phyloP scores from a whole-genome alignment of 2,329 filamentous ascomycete species.

The Lecanosticta acicola region DNA sequence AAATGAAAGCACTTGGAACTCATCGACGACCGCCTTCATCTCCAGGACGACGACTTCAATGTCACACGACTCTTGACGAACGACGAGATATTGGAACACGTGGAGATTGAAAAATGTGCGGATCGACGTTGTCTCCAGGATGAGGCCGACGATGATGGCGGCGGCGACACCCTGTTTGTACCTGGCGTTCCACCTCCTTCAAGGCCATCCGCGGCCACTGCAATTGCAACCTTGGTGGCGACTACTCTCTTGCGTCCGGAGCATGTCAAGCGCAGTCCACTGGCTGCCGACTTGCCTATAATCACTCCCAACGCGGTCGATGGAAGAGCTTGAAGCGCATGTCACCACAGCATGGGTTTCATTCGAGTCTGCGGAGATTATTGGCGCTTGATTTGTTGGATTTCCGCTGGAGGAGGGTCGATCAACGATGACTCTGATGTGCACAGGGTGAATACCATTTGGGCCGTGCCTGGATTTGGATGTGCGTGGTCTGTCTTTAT shows the following conservation, averaged over 20 bases:
- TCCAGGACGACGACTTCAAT: constrained; percentile 4
- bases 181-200: constrained; percentile 1
- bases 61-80: constrained; percentile 2
- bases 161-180: neutral
- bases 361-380: too few relatives aligned
- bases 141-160: neutral
- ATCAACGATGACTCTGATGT: too few relatives aligned
- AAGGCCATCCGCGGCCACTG: neutral
- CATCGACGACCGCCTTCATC: neutral
- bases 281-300: neutral
- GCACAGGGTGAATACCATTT: too few relatives aligned
- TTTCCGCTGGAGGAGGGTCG: too few relatives aligned
- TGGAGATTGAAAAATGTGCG: constrained; percentile 4
- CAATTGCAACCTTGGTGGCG: constrained; percentile 1
- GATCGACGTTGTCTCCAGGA: constrained; percentile 3
- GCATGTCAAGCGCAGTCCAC: neutral
- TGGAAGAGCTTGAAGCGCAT: too few relatives aligned
- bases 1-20: neutral
- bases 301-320: too few relatives aligned
- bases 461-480: too few relatives aligned
- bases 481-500: too few relatives aligned
- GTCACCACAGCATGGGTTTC: too few relatives aligned
- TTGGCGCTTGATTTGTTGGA: too few relatives aligned
- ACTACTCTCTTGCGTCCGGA: neutral
- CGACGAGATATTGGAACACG: constrained; percentile 2